phyloP scores from a whole-genome alignment of 208 protist species.

The Trypanosoma melophagium region DNA sequence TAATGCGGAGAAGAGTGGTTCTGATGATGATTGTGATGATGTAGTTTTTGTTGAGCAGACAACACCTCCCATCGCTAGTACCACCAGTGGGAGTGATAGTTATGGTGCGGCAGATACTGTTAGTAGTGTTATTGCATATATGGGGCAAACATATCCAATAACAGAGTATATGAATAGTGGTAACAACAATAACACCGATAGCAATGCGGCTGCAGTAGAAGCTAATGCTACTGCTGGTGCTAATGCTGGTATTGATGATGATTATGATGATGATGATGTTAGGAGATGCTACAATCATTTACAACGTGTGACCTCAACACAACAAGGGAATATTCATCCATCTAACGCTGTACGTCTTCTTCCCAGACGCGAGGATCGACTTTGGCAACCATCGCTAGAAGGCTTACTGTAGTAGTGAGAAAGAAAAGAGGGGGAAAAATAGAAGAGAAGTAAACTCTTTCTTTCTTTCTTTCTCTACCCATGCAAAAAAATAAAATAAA shows the following conservation, averaged over 20 bases:
- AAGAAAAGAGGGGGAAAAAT: neutral
- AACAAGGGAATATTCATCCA: neutral
- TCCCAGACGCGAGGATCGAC: constrained; percentile 64
- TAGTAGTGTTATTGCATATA: too few species aligned
- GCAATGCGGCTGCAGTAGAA: neutral
- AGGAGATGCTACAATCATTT: constrained; percentile 13
- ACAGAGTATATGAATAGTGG: neutral
- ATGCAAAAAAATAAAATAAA: neutral
- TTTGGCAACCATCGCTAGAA: constrained; percentile 71
- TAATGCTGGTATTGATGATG: neutral
- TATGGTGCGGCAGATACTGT: too few species aligned
- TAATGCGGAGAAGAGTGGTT: neutral
- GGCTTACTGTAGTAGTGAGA: constrained; percentile 7
- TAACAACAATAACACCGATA: neutral
- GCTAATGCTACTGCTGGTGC: neutral
- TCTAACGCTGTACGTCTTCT: constrained; percentile 45
- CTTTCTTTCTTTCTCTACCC: neutral
- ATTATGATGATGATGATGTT: constrained; percentile 2
- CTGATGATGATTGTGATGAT: constrained; percentile 18
- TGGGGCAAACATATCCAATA: neutral
- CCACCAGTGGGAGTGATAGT: too few species aligned
- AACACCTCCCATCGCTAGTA: neutral
- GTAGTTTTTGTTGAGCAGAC: constrained; percentile 22
- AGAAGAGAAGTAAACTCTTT: neutral
- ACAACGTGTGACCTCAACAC: neutral